Percentiles rank a stretch among this genome's conserved stretches.
phyloP scores from a whole-genome alignment of 306 rosid species.

The Hippophae gyantsensis region DNA sequence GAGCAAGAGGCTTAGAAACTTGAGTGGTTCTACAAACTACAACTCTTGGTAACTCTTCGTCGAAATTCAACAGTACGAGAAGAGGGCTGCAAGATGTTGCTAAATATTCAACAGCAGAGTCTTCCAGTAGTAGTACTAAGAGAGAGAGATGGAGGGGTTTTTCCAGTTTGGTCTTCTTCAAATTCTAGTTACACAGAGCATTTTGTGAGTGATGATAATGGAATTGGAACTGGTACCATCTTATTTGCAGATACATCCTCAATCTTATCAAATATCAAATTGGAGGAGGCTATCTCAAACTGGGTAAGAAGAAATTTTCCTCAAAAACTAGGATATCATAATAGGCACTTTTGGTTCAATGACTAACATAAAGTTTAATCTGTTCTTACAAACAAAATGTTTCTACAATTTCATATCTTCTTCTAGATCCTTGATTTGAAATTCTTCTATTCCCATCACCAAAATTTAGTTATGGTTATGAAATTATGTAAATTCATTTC shows the following conservation, averaged over 20 bases:
- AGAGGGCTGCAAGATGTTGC: constrained; percentile 26
- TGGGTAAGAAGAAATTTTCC: constrained; percentile 47
- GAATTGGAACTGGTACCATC: constrained; percentile 48
- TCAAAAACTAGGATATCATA: neutral
- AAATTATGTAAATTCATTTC: too few species aligned
- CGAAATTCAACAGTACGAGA: constrained; percentile 21
- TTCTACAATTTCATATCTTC: constrained; percentile 15
- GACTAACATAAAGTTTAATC: neutral
- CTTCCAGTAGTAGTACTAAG: constrained; percentile 53
- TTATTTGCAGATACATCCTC: constrained; percentile 81
- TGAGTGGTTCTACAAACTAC: constrained; percentile 26
- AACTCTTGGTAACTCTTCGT: constrained; percentile 19
- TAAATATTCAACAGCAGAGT: constrained; percentile 68
- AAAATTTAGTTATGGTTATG: too few species aligned
- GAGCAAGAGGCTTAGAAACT: constrained; percentile 26
- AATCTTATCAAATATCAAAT: constrained; percentile 70
- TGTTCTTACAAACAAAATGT: constrained; percentile 4
- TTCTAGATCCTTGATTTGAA: too few species aligned
- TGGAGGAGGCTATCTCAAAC: constrained; percentile 86
- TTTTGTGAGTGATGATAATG: constrained; percentile 63
- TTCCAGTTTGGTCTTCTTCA: constrained; percentile 81
- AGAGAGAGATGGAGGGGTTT: constrained; percentile 78
- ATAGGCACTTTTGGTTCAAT: neutral
- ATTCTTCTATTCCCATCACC: too few species aligned
- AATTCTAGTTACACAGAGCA: constrained; percentile 62